A percentile compares a stretch with the other conserved stretches of the same genome.
phyloP scores from a whole-genome alignment of 805 yeast genomes.

The Wickerhamiella qilinensis region DNA sequence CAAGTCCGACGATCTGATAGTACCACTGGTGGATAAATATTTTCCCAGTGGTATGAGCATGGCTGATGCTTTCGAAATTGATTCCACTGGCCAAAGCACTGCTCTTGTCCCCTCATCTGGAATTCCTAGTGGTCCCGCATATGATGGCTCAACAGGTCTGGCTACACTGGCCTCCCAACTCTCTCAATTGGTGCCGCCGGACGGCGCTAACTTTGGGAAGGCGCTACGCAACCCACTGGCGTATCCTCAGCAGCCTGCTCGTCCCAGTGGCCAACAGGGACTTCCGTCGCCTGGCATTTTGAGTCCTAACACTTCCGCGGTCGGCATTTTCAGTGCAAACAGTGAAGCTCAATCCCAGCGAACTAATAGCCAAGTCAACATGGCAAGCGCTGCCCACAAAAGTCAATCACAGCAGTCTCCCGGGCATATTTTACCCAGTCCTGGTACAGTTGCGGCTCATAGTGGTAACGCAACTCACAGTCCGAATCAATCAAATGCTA shows the following conservation, averaged over 20 bases:
- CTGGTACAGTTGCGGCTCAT: too few species aligned
- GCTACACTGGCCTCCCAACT: not conserved
- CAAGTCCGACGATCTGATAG: constrained; percentile 46
- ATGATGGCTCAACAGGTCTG: not conserved
- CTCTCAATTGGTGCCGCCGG: not conserved
- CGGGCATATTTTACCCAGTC: too few species aligned
- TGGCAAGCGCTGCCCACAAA: not conserved
- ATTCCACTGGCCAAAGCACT: constrained; percentile 8
- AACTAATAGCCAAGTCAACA: not conserved
- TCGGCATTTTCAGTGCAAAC: not conserved
- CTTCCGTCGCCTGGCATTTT: not conserved
- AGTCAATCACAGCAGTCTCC: not conserved
- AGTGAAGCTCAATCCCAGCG: not conserved
- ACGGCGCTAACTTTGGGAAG: not conserved
- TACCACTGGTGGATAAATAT: constrained; percentile 39
- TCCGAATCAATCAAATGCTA: not conserved
- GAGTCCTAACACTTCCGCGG: not conserved
- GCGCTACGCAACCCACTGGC: not conserved
- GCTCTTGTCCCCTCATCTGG: not conserved
- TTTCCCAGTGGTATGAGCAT: constrained; percentile 56
- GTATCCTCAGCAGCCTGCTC: not conserved
- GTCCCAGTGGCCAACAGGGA: not conserved
- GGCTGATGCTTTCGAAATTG: constrained; percentile 48
- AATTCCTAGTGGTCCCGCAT: not conserved
- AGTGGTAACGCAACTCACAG: not conserved